Evolutionary conservation across 768 basidiomycete species (phyloP).

Genomic region (Megacollybia marginata): DNA sequence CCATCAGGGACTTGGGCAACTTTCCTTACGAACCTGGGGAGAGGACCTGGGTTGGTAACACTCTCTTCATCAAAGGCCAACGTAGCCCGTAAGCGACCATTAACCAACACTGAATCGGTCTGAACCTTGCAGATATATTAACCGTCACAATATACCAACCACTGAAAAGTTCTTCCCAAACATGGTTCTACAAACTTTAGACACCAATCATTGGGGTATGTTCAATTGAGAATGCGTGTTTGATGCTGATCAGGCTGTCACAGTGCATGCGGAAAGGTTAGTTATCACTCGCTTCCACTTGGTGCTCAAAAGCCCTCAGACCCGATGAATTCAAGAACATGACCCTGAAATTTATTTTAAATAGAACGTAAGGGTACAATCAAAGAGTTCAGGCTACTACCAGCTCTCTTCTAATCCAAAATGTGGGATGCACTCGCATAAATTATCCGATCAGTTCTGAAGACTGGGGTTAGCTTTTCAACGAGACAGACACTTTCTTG

Average conservation of each 20-base stretch:
- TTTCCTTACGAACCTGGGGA: slow-evolving; percentile 69
- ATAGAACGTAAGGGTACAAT: too few relatives aligned
- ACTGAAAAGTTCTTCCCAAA: slow-evolving; percentile 69
- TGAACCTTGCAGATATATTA: slow-evolving; percentile 53
- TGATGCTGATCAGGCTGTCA: not conserved
- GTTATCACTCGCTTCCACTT: slow-evolving; percentile 8
- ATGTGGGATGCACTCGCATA: too few relatives aligned
- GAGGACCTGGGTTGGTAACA: slow-evolving; percentile 45
- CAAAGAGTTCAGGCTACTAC: too few relatives aligned
- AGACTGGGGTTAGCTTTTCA: too few relatives aligned
- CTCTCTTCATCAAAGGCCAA: slow-evolving; percentile 73
- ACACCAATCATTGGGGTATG: slow-evolving; percentile 86
- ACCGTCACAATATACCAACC: slow-evolving; percentile 55
- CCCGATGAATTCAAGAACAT: slow-evolving; percentile 49
- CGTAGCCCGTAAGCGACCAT: slow-evolving; percentile 53
- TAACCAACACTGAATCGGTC: not conserved
- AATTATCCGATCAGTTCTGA: too few relatives aligned
- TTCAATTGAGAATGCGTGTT: slow-evolving; percentile 1
- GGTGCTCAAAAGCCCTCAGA: slow-evolving; percentile 16
- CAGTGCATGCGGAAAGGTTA: slow-evolving; percentile 78
- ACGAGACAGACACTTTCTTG: too few relatives aligned
- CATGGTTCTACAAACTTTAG: slow-evolving; percentile 52
- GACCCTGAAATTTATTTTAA: too few relatives aligned
- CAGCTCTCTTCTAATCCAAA: too few relatives aligned
- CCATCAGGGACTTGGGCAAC: slow-evolving; percentile 62